Conservation (phyloP, 805 yeast species). For the Teunomyces lycoperdinae region DNA sequence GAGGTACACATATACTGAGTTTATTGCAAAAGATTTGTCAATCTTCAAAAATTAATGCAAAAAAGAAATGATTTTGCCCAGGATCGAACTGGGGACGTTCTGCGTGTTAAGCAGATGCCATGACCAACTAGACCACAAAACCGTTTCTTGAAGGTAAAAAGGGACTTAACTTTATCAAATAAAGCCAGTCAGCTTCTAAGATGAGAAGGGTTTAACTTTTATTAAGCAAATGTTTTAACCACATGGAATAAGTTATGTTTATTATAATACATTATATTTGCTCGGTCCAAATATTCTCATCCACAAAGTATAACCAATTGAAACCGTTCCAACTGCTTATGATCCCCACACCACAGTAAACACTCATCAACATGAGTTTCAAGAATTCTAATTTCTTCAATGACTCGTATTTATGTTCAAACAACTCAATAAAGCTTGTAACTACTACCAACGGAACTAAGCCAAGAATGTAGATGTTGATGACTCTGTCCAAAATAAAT, state of each 20-base stretch:
- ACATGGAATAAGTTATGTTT: neutral
- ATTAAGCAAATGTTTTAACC: neutral
- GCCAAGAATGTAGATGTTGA: conserved; percentile 63
- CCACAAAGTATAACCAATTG: conserved; percentile 84
- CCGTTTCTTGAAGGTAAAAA: conserved; percentile 32
- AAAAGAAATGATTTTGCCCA: conserved; percentile 84
- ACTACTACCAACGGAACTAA: conserved; percentile 60
- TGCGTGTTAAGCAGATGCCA: conserved; percentile 99
- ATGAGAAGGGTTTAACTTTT: neutral
- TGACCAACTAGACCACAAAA: conserved; percentile 99
- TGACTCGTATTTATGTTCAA: conserved; percentile 51
- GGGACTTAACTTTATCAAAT: neutral
- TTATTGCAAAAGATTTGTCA: too few relatives aligned
- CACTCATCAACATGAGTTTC: conserved; percentile 76
- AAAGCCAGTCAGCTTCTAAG: neutral
- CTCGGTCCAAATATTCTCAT: conserved; percentile 63
- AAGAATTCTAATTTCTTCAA: conserved; percentile 67
- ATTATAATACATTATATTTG: conserved; percentile 7
- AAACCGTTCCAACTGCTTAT: conserved; percentile 84
- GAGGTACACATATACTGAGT: too few relatives aligned
- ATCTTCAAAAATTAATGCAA: neutral
- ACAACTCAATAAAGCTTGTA: conserved; percentile 45
- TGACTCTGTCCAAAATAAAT: conserved; percentile 62
- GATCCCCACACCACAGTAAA: conserved; percentile 84
- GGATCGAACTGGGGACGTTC: conserved; percentile 99